Conservation (phyloP, 2,329 filamentous ascomycete genomes). For the Lecanosticta acicola region DNA sequence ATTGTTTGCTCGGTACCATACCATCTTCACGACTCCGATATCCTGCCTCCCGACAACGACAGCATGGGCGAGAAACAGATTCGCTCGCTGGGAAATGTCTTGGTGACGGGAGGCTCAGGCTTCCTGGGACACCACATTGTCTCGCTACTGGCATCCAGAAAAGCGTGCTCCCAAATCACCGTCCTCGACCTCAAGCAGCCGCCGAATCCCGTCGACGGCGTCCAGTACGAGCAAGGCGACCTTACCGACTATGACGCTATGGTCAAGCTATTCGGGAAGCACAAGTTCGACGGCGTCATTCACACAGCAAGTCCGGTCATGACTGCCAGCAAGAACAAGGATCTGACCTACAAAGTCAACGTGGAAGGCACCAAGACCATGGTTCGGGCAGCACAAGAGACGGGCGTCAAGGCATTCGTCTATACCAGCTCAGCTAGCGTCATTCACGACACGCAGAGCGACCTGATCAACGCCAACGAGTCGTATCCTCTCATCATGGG, state of each 20-base stretch:
- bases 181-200: constrained; percentile 45
- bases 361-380: constrained; percentile 47
- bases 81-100: constrained; percentile 40
- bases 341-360: constrained; percentile 47
- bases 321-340: constrained; percentile 30
- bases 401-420: constrained; percentile 48
- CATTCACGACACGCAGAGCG: constrained; percentile 40
- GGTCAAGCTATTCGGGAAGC: constrained; percentile 37
- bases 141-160: constrained; percentile 38
- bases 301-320: constrained; percentile 47
- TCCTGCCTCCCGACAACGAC: not conserved
- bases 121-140: constrained; percentile 50
- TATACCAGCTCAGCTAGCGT: constrained; percentile 50
- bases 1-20: not conserved
- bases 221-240: constrained; percentile 47
- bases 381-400: constrained; percentile 43
- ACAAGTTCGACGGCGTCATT: constrained; percentile 45
- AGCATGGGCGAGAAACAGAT: constrained; percentile 14
- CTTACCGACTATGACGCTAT: constrained; percentile 43
- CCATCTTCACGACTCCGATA: not conserved
- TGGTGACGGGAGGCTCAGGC: constrained; percentile 48
- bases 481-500: constrained; percentile 43
- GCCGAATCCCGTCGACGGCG: constrained; percentile 37
- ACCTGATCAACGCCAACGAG: constrained; percentile 48
- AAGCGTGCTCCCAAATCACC: constrained; percentile 41